Conservation (phyloP, 2,329 filamentous ascomycete species). For the Apiospora sp. region DNA sequence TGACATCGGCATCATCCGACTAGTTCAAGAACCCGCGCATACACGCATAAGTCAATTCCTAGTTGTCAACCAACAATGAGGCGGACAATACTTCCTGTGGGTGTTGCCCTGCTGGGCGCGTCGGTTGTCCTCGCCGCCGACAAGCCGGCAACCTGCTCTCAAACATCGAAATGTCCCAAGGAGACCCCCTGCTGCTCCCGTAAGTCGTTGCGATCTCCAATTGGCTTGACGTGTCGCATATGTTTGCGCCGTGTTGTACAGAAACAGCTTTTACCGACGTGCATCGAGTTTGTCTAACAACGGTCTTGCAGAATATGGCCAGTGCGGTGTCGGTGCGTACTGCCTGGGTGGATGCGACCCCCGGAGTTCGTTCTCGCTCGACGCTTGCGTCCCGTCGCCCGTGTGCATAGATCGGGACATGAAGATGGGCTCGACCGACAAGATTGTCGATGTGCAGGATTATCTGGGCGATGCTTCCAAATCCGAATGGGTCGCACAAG, state of each 20-base stretch:
- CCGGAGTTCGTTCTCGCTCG: slow-evolving; percentile 79
- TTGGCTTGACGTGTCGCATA: neutral
- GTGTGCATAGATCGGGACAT: slow-evolving; percentile 80
- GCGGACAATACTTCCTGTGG: slow-evolving; percentile 38
- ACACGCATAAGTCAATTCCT: neutral
- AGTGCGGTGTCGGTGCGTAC: slow-evolving; percentile 93
- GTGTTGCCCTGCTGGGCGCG: slow-evolving; percentile 49
- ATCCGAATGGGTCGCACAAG: slow-evolving; percentile 89
- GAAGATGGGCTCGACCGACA: slow-evolving; percentile 76
- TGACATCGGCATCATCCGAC: slow-evolving; percentile 10
- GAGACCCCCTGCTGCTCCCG: slow-evolving; percentile 81
- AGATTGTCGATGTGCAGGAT: slow-evolving; percentile 74
- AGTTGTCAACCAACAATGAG: neutral
- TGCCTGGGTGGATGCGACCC: slow-evolving; percentile 96
- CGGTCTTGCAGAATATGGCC: slow-evolving; percentile 75
- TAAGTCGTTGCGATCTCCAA: slow-evolving; percentile 55
- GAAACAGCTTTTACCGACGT: neutral
- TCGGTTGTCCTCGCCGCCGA: slow-evolving; percentile 48
- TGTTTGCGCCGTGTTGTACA: slow-evolving; percentile 21
- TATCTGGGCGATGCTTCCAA: slow-evolving; percentile 86
- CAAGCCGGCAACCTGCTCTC: slow-evolving; percentile 51
- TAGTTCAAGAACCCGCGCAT: neutral
- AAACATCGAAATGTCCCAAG: slow-evolving; percentile 71
- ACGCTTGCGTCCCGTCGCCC: slow-evolving; percentile 86
- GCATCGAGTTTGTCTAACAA: slow-evolving; percentile 22